Conservation (phyloP, 1,284 basidiomycete species). For the Ceratobasidium sp. region DNA sequence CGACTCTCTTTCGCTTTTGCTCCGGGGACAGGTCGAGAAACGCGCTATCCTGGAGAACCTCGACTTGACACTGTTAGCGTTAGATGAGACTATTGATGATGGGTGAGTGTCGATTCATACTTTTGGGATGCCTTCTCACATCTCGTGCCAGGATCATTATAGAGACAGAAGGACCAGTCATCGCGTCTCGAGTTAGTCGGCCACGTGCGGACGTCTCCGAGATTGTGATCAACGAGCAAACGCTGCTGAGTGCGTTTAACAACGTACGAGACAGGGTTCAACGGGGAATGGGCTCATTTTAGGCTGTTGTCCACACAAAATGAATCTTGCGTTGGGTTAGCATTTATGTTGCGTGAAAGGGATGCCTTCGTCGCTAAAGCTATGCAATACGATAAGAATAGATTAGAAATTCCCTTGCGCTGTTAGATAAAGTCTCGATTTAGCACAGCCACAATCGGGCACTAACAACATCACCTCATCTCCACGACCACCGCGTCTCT, state of each 20-base stretch:
- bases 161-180: slow-evolving; percentile 95
- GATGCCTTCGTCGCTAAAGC: neutral
- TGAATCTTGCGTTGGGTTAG: neutral
- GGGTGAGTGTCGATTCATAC: slow-evolving; percentile 72
- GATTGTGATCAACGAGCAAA: slow-evolving; percentile 99
- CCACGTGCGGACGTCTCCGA: slow-evolving; percentile 95
- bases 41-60: slow-evolving; percentile 94
- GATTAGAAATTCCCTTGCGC: slow-evolving; percentile 11
- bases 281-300: slow-evolving; percentile 72
- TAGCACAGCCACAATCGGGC: slow-evolving; percentile 34
- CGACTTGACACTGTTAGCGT: slow-evolving; percentile 91
- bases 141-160: slow-evolving; percentile 85
- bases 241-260: slow-evolving; percentile 91
- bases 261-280: slow-evolving; percentile 87
- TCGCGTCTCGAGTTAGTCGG: slow-evolving; percentile 94
- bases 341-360: slow-evolving; percentile 1
- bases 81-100: slow-evolving; percentile 98
- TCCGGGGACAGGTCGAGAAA: slow-evolving; percentile 96
- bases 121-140: neutral
- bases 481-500: slow-evolving; percentile 43
- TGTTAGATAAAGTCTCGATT: slow-evolving; percentile 9
- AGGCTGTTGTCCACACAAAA: slow-evolving; percentile 48
- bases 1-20: slow-evolving; percentile 87
- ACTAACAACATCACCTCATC: slow-evolving; percentile 37
- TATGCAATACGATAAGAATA: slow-evolving; percentile 8